These are phyloP conservation scores for Gossypium schwendimanii DNA, from an alignment of 441 rosid species.

Conservation along the genomic window DNA sequence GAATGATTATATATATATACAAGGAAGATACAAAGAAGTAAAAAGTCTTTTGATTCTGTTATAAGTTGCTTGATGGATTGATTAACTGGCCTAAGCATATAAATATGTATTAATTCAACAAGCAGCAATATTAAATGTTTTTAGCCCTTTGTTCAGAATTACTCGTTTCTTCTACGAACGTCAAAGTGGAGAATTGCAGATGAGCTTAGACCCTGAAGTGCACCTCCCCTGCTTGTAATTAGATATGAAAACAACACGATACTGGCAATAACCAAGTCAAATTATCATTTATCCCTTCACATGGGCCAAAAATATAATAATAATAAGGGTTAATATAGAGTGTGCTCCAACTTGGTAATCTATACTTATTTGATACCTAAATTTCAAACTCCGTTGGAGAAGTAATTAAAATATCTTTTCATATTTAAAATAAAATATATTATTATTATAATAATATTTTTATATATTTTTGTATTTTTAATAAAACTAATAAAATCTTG, in stretches of 20 bases:
- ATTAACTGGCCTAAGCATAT: not conserved
- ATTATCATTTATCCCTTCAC: not conserved
- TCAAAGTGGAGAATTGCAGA: not conserved
- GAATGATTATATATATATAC: conserved; percentile 11
- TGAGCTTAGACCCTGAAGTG: not conserved
- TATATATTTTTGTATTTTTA: too few species aligned
- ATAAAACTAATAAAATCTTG: too few species aligned
- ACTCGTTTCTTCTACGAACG: not conserved
- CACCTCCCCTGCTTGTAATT: not conserved
- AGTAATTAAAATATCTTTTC: too few species aligned
- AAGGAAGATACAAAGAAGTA: not conserved
- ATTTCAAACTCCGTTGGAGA: too few species aligned
- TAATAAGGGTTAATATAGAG: too few species aligned
- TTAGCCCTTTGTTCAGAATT: not conserved
- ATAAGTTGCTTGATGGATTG: not conserved
- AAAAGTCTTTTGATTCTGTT: not conserved
- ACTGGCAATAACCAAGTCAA: not conserved
- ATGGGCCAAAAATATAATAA: not conserved
- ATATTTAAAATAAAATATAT: too few species aligned
- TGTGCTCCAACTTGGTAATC: too few species aligned
- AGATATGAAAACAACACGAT: not conserved
- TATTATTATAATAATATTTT: too few species aligned
- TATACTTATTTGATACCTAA: too few species aligned
- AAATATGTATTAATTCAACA: not conserved
- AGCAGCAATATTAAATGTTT: not conserved